phyloP scores from a whole-genome alignment of 2,329 filamentous ascomycete genomes.

The Fusarium illudens region DNA sequence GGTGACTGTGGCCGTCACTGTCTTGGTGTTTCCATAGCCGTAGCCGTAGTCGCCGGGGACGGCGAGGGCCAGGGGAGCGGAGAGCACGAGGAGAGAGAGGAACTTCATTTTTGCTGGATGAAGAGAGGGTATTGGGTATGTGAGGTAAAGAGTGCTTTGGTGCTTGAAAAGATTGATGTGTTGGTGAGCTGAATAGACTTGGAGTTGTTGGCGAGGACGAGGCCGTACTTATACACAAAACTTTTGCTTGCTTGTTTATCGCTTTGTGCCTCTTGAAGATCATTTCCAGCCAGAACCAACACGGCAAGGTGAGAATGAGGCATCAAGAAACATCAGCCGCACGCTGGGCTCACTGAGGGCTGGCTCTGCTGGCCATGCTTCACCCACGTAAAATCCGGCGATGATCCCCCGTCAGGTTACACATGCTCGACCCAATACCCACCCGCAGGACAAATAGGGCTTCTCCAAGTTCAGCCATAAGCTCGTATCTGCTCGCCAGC shows the following conservation, averaged over 20 bases:
- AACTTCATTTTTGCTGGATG: conserved; percentile 28
- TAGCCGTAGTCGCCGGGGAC: conserved; percentile 12
- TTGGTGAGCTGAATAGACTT: background rate
- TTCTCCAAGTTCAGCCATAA: conserved; percentile 25
- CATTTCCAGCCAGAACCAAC: background rate
- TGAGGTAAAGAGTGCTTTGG: background rate
- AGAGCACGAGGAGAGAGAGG: conserved; percentile 13
- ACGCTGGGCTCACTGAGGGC: background rate
- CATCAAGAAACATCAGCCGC: background rate
- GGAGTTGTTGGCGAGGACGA: background rate
- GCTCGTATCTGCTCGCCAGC: conserved; percentile 29
- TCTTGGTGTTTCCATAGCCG: conserved; percentile 18
- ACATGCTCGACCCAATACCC: background rate
- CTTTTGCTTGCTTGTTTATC: background rate
- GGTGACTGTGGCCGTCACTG: conserved; percentile 25
- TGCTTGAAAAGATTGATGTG: background rate
- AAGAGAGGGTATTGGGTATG: conserved; percentile 1
- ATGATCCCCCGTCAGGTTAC: background rate
- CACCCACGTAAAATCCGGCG: background rate
- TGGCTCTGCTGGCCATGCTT: background rate
- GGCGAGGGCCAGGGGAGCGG: conserved; percentile 17
- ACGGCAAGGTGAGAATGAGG: background rate
- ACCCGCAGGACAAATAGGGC: conserved; percentile 2
- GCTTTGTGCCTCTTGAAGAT: background rate
- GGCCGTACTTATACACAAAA: background rate